phyloP scores from a whole-genome alignment of 495 filamentous ascomycete genomes.

The Trichoderma virens region DNA sequence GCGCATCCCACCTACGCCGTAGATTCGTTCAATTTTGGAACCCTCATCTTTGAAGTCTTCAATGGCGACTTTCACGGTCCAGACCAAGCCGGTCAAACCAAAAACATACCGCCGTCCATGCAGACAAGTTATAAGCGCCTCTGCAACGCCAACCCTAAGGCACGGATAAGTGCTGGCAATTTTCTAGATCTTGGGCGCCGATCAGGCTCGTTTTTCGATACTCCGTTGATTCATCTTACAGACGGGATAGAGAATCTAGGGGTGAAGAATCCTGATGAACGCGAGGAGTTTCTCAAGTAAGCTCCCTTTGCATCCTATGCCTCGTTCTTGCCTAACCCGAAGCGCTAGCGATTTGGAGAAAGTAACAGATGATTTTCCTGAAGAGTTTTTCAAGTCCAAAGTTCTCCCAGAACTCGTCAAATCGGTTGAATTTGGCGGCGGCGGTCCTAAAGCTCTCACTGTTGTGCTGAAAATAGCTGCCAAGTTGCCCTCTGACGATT shows the following conservation, averaged over 20 bases:
- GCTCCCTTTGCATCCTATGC: slow-evolving; percentile 15
- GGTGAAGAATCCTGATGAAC: slow-evolving; percentile 74
- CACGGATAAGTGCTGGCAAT: slow-evolving; percentile 70
- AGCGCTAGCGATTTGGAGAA: slow-evolving; percentile 68
- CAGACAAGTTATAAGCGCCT: slow-evolving; percentile 82
- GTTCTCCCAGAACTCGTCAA: slow-evolving; percentile 92
- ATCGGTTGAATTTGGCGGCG: slow-evolving; percentile 93
- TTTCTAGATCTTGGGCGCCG: slow-evolving; percentile 87
- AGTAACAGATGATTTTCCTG: slow-evolving; percentile 86
- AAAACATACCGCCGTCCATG: slow-evolving; percentile 81
- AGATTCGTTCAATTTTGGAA: slow-evolving; percentile 81
- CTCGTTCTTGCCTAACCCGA: not conserved
- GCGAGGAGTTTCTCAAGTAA: slow-evolving; percentile 77
- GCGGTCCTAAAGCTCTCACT: slow-evolving; percentile 82
- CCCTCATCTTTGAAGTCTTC: slow-evolving; percentile 82
- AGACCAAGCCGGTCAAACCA: slow-evolving; percentile 76
- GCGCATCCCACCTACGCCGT: slow-evolving; percentile 71
- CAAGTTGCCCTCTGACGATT: slow-evolving; percentile 84
- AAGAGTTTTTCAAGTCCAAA: slow-evolving; percentile 97
- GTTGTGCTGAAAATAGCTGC: slow-evolving; percentile 83
- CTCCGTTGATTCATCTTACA: slow-evolving; percentile 78
- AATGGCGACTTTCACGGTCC: slow-evolving; percentile 66
- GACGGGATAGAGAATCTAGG: slow-evolving; percentile 89
- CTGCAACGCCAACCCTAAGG: slow-evolving; percentile 79
- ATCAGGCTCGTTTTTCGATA: slow-evolving; percentile 82